A percentile compares a stretch with the other conserved stretches of the same genome.
phyloP scores from a whole-genome alignment of 1,284 basidiomycete genomes.

The Thecaphora thlaspeos region DNA sequence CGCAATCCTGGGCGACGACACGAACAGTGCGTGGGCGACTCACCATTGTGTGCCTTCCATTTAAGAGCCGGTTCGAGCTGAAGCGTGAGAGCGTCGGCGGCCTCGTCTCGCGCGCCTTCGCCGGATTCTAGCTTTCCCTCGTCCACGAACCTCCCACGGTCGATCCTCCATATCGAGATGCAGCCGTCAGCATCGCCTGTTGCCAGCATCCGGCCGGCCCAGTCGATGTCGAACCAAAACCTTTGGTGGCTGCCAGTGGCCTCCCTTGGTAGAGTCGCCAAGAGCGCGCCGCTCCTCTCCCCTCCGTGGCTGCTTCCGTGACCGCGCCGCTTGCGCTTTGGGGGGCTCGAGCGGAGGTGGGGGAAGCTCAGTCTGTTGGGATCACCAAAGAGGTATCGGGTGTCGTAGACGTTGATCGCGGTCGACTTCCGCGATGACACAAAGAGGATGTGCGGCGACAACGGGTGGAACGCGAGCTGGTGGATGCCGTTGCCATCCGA shows the following conservation, averaged over 20 bases:
- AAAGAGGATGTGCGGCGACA: constrained; percentile 34
- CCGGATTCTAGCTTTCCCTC: too few species aligned
- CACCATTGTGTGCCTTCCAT: constrained; percentile 36
- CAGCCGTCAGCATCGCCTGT: constrained; percentile 29
- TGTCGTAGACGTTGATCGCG: constrained; percentile 39
- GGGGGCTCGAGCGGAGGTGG: background rate
- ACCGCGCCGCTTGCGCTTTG: too few species aligned
- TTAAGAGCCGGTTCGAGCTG: constrained; percentile 15
- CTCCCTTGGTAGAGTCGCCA: constrained; percentile 20
- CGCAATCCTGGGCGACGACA: background rate
- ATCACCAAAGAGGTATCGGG: constrained; percentile 32
- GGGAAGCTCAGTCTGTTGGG: constrained; percentile 24
- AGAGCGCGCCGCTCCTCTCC: constrained; percentile 12
- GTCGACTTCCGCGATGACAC: constrained; percentile 30
- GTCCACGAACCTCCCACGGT: constrained; percentile 15
- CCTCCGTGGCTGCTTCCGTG: background rate
- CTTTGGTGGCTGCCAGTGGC: constrained; percentile 25
- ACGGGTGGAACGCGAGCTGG: constrained; percentile 44
- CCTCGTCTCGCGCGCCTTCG: too few species aligned
- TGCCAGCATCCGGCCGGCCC: constrained; percentile 36
- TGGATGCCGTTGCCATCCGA: constrained; percentile 38
- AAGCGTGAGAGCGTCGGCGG: constrained; percentile 2
- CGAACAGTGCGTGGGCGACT: background rate
- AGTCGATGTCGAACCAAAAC: constrained; percentile 43
- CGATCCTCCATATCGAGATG: constrained; percentile 34